Evolutionary conservation across 2,329 filamentous ascomycete genomes (phyloP).

Genomic region (Cercospora citrullina): DNA sequence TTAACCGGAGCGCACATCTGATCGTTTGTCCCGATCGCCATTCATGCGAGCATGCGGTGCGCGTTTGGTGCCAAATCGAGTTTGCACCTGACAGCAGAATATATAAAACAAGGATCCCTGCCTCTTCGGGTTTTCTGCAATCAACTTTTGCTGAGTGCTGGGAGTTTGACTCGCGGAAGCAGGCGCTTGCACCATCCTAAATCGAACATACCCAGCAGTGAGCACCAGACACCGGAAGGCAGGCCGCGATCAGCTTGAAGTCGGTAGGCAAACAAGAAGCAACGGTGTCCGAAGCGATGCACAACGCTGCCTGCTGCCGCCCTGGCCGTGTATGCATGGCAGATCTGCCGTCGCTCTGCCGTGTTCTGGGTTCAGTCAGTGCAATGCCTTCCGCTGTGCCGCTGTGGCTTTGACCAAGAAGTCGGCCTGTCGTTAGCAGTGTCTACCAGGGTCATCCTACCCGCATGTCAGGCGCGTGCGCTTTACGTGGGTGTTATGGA

Average conservation of each 20-base stretch:
- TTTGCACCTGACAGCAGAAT: neutral
- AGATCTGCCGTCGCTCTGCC: constrained; percentile 23
- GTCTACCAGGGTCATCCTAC: constrained; percentile 26
- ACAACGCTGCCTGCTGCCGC: neutral
- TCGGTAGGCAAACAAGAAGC: constrained; percentile 2
- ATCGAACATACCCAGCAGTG: neutral
- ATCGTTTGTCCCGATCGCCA: neutral
- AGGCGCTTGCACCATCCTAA: constrained; percentile 5
- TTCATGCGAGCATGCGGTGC: neutral
- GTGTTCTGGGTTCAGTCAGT: constrained; percentile 21
- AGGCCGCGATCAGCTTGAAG: neutral
- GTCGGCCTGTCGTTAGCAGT: constrained; percentile 25
- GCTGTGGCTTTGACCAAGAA: constrained; percentile 26
- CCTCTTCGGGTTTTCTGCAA: constrained; percentile 12
- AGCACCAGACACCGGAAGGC: neutral
- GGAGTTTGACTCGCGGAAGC: constrained; percentile 21
- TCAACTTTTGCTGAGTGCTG: constrained; percentile 16
- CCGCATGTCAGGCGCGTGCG: constrained; percentile 24
- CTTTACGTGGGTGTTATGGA: constrained; percentile 27
- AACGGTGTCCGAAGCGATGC: constrained; percentile 11
- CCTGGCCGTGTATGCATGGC: constrained; percentile 11
- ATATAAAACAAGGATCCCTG: constrained; percentile 20
- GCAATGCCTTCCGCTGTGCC: constrained; percentile 14
- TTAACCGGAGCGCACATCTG: neutral
- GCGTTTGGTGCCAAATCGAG: constrained; percentile 7